Percentiles rank a stretch among this genome's conserved stretches.
phyloP scores from a whole-genome alignment of 2,329 filamentous ascomycete species.

The Aspergillus phoenicis region DNA sequence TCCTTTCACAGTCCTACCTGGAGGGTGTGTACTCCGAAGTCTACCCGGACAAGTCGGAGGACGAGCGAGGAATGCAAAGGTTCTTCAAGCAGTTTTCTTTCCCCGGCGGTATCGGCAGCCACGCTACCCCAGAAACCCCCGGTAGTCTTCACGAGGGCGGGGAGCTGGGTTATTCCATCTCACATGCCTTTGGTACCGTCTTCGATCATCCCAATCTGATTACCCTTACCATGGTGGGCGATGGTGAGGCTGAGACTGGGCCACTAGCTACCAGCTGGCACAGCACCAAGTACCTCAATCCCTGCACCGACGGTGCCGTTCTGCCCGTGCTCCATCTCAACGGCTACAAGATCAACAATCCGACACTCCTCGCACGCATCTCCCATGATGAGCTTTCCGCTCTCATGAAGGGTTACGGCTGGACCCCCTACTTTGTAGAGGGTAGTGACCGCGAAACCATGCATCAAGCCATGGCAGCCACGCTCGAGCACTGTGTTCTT shows the following conservation, averaged over 20 bases:
- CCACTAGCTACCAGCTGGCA: slow-evolving; percentile 80
- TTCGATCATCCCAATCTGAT: slow-evolving; percentile 76
- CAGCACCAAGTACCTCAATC: slow-evolving; percentile 80
- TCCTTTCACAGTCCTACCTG: slow-evolving; percentile 75
- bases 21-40: slow-evolving; percentile 78
- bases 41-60: slow-evolving; percentile 72
- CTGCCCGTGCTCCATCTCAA: slow-evolving; percentile 78
- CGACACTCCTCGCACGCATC: slow-evolving; percentile 72
- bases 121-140: slow-evolving; percentile 77
- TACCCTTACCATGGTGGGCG: slow-evolving; percentile 75
- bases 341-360: slow-evolving; percentile 85
- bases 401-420: slow-evolving; percentile 74
- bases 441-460: slow-evolving; percentile 72
- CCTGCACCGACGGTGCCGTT: slow-evolving; percentile 75
- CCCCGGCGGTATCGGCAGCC: slow-evolving; percentile 75
- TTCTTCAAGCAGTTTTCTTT: slow-evolving; percentile 87
- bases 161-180: slow-evolving; percentile 79
- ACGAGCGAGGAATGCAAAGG: slow-evolving; percentile 67
- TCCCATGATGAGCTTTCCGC: slow-evolving; percentile 71
- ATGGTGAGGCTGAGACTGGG: slow-evolving; percentile 80
- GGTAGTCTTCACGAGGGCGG: slow-evolving; percentile 78
- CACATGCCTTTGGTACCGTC: slow-evolving; percentile 75
- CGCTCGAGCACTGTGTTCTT: slow-evolving; percentile 69
- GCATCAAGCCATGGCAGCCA: slow-evolving; percentile 81
- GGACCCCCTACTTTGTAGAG: slow-evolving; percentile 79